Conservation (phyloP, 148 eudicot species). For the Selenicereus undatus region DNA sequence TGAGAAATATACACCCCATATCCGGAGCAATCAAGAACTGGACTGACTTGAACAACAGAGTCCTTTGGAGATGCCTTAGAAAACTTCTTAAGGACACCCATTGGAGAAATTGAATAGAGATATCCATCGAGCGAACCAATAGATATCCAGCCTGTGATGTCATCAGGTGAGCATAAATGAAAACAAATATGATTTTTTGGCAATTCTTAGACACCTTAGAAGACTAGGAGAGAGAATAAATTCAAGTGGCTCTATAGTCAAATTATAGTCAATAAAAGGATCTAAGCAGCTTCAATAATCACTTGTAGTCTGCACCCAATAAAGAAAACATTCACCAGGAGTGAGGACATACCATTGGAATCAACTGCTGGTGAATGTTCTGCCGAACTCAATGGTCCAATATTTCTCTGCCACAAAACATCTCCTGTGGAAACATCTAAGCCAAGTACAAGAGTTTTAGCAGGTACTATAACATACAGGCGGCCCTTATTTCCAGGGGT, state of each 20-base stretch:
- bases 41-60: conserved; percentile 67
- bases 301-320: background rate
- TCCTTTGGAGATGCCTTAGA: conserved; percentile 36
- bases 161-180: background rate
- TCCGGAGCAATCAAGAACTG: conserved; percentile 89
- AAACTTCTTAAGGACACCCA: conserved; percentile 55
- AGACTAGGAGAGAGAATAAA: background rate
- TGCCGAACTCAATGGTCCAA: conserved; percentile 64
- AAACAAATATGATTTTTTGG: background rate
- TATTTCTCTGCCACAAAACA: conserved; percentile 61
- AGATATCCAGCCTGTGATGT: conserved; percentile 80
- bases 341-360: conserved; percentile 55
- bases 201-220: background rate
- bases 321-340: no score
- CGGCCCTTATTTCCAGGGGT: conserved; percentile 81
- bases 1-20: conserved; percentile 72
- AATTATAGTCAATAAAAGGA: background rate
- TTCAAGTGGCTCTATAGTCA: background rate
- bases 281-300: background rate
- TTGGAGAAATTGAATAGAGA: conserved; percentile 80
- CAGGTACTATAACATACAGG: conserved; percentile 61
- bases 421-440: conserved; percentile 65
- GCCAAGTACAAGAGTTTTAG: conserved; percentile 49
- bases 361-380: conserved; percentile 68
- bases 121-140: conserved; percentile 82